Base-by-base conservation (phyloP, 2,329 filamentous ascomycete genomes). In the Davidsoniella australis region DNA sequence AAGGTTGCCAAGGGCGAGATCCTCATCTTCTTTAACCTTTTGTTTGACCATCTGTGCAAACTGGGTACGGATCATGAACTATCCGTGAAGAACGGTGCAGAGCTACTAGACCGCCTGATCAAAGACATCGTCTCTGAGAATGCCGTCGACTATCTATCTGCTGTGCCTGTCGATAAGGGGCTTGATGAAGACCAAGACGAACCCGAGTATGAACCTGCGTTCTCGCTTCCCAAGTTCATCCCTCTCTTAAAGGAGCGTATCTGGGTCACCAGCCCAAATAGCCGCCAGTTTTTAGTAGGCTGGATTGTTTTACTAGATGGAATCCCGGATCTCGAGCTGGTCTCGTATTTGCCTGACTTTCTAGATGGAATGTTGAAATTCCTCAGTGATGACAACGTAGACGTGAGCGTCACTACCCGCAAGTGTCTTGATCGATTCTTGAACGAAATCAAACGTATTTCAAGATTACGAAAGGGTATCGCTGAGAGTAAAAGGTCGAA, bases 1-100 rank as follows among this genome's bases (percentile, higher is more conserved):
- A 98, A 98, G 67, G 91, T 98, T 44, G 91, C 89, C 53, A 98
- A 98, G 66, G 91, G 93, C 37, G 91, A 98, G 65, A 91, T 98
- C 17, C 66, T 98, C 56, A 76, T 93, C 39, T 98, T 94, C 69
- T 98, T 98, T 66, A 98, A 98, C 66, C 84, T 93, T 59, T 91
- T 98, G 55, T 98, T 98, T 61, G 91, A 98, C 67, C 87, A 91
- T 18, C 70, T 98, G 49, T 94, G 88, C 69, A 96, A 95, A 75
- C 76, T 98, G 57, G 88, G 89, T 14, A 91, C 91, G 44, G 91
- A 98, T 63, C 89, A 88, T 1, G 93, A 98, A 62, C 70, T 95
- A 4, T 96, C 89, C 0, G 93, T 98, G 52, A 98, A 98, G 66
- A 98, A 98, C 61, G 91, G 91, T 24, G 91, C 91, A 18, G 91